Base-by-base conservation (phyloP, 768 basidiomycete species). In the Suillus discolor region DNA sequence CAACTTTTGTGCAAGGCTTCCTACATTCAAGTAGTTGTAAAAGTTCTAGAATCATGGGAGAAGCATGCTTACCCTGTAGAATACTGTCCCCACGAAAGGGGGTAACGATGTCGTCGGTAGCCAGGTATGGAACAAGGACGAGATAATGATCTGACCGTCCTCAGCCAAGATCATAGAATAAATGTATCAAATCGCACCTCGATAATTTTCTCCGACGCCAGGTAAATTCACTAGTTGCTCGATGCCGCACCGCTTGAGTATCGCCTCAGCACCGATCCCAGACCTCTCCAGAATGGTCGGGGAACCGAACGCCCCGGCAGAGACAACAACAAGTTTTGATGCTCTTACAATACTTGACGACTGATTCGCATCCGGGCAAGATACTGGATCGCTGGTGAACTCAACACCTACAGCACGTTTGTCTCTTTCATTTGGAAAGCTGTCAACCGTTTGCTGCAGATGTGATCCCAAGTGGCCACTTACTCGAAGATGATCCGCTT, bases 161-260 rank as follows among this genome's bases (percentile, higher is more conserved):
- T 47, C 6, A 61, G n/a, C 13, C 15, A 20, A 18, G 8, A 9
- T 8, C n/a, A 8, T 16, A 1, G 1, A 41, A 38, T 15, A n/a
- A 34, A 3, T 39, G 20, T 6, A 38, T 6, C 31, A 45, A 45
- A 20, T 61, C 71, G 45, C 63, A 84, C 86, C 86, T 74, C 83
- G 81, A 64, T 84, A 86, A 69, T 92, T 85, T 70, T 90, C 87
- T n/a, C 92, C 92, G 3, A 94, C 91, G 15, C 89, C 89, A 1
- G 90, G 90, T 11, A 93, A 83, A 62, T 92, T 85, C 16, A 45
- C 44, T 4, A 45, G 3, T 45, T 45, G 44, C 20, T 45, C 44
- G 44, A 45, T n/a, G 7, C 44, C 44, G 44, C 44, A 45, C 8
- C 44, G 44, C 2, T 20, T 45, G 8, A 45, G 44, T 1, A 45